Evolutionary conservation across 2,329 filamentous ascomycete species (phyloP), one percentile per base, ranked within the genome.

Genomic region (Endothia cerciana): DNA sequence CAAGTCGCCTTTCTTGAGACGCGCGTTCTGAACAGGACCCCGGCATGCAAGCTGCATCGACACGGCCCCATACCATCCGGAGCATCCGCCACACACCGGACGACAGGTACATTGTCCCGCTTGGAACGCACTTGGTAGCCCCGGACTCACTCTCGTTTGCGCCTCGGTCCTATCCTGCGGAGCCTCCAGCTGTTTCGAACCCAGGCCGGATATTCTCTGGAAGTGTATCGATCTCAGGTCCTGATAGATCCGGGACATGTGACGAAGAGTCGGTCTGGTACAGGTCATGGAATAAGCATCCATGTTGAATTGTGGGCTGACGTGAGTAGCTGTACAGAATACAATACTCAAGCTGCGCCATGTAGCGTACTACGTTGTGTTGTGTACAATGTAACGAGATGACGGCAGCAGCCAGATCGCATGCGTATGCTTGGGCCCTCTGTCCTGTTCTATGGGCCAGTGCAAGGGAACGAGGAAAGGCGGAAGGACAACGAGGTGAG

Each of bases 281-380:
- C 75, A 80, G 45, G 79, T 84, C 71, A 84, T 78, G 36, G 81
- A 80, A 76, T 84, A 82, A 81, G 82, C 81, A 76, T 85, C 83
- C 83, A 85, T 85, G 11, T 28, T 60, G 25, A 43, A 11, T 33
- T 38, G 25, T 59, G 56, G 65, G 10, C 22, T 53, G 47, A 25
- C 3, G 60, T 15, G 38, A 30, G 25, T 6, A 33, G 19, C 7
- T 8, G n/a, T 62, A 6, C 28, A 45, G 36, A n/a, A 17, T 2
- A 13, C 43, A 30, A 7, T 47, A 2, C 19, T 33, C 15, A 7
- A 17, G 19, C n/a, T n/a, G n/a, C n/a, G 36, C 7, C 4, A 17
- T 22, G 49, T 17, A 8, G 13, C n/a, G 19, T 57, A 38, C 30
- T 36, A 15, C 38, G 11, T 11, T 10, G 30, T 55, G 22, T 11